Evolutionary conservation across 2,329 filamentous ascomycete genomes (phyloP).

Genomic region (Ascocoryne sarcoides): DNA sequence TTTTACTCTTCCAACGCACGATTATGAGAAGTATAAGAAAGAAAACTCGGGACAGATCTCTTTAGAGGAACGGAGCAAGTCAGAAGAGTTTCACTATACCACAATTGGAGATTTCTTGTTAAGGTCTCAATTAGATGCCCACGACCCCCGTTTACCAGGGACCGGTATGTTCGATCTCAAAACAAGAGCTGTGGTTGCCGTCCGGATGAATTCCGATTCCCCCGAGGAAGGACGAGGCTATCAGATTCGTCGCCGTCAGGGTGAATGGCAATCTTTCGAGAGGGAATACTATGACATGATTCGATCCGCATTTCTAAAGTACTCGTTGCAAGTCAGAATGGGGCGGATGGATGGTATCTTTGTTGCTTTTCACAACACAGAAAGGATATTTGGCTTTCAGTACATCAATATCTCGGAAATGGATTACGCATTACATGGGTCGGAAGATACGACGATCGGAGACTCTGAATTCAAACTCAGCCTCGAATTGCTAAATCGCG

Average conservation of each 20-base stretch:
- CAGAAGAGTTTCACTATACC: slow-evolving; percentile 82
- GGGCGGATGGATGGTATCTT: slow-evolving; percentile 99
- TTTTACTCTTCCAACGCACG: slow-evolving; percentile 69
- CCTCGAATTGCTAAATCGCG: slow-evolving; percentile 66
- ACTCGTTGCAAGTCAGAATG: slow-evolving; percentile 92
- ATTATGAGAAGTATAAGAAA: slow-evolving; percentile 78
- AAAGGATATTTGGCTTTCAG: slow-evolving; percentile 95
- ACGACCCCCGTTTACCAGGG: slow-evolving; percentile 78
- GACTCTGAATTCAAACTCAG: slow-evolving; percentile 81
- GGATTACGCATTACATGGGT: slow-evolving; percentile 83
- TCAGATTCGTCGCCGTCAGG: slow-evolving; percentile 68
- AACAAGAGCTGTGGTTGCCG: slow-evolving; percentile 81
- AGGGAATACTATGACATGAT: slow-evolving; percentile 97
- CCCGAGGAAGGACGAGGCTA: slow-evolving; percentile 75
- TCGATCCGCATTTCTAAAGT: slow-evolving; percentile 87
- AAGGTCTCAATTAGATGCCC: slow-evolving; percentile 87
- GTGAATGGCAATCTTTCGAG: slow-evolving; percentile 85
- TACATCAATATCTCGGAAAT: slow-evolving; percentile 83
- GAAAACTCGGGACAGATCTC: slow-evolving; percentile 58
- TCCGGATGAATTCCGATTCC: slow-evolving; percentile 74
- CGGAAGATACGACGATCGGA: slow-evolving; percentile 56
- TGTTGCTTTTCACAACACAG: slow-evolving; percentile 89
- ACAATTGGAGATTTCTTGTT: slow-evolving; percentile 82
- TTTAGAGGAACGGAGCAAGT: slow-evolving; percentile 60
- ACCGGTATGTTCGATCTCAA: slow-evolving; percentile 95